phyloP scores from a whole-genome alignment of 2,329 filamentous ascomycete genomes.

The Helminthosporium solani region DNA sequence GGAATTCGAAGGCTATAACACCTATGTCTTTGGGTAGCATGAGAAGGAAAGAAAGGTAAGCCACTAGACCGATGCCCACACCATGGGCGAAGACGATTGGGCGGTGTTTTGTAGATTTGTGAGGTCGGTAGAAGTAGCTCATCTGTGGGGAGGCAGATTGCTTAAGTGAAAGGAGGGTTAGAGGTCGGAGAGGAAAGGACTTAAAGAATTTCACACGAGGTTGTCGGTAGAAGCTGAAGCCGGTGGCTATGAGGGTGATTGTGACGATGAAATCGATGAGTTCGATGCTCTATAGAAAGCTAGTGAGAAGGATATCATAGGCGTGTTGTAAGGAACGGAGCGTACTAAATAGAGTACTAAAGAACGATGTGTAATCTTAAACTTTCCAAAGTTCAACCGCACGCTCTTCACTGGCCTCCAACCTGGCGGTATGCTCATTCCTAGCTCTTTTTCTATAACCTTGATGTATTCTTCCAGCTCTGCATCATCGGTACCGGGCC shows the following conservation, averaged over 20 bases:
- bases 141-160: slow-evolving; percentile 51
- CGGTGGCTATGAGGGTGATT: slow-evolving; percentile 45
- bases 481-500: slow-evolving; percentile 45
- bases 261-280: slow-evolving; percentile 49
- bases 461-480: slow-evolving; percentile 54
- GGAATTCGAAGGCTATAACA: slow-evolving; percentile 62
- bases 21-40: slow-evolving; percentile 55
- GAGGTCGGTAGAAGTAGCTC: slow-evolving; percentile 56
- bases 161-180: slow-evolving; percentile 47
- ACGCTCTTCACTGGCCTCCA: slow-evolving; percentile 56
- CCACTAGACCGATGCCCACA: slow-evolving; percentile 64
- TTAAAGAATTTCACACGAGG: slow-evolving; percentile 43
- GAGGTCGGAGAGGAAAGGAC: slow-evolving; percentile 59
- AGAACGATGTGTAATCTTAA: slow-evolving; percentile 59
- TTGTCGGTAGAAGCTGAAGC: slow-evolving; percentile 54
- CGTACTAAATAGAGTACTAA: slow-evolving; percentile 61
- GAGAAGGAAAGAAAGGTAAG: slow-evolving; percentile 58
- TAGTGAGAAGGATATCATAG: not conserved
- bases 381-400: slow-evolving; percentile 60
- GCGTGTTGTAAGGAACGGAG: not conserved
- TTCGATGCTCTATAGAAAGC: slow-evolving; percentile 31
- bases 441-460: slow-evolving; percentile 53
- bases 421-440: slow-evolving; percentile 52
- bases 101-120: slow-evolving; percentile 54
- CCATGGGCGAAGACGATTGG: slow-evolving; percentile 68